phyloP scores from a whole-genome alignment of 73 alveolate species.

The Paramecium sonneborni region DNA sequence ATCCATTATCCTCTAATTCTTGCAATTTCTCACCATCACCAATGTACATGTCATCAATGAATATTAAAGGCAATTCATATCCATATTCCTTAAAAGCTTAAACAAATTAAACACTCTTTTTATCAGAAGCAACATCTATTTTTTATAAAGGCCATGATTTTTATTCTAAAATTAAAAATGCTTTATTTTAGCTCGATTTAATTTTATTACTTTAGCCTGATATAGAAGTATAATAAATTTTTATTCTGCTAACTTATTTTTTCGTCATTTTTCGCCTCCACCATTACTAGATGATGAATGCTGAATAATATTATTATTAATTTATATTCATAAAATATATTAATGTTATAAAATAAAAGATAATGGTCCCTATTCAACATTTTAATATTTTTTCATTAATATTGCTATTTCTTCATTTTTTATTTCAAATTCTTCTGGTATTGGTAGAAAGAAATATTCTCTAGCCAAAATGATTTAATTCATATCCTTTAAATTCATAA shows the following conservation, averaged over 20 bases:
- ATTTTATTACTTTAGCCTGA: neutral
- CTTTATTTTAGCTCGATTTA: neutral
- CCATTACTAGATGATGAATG: constrained; percentile 17
- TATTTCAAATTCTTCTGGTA: neutral
- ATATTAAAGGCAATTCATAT: constrained; percentile 28
- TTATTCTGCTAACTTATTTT: neutral
- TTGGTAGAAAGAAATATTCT: constrained; percentile 15
- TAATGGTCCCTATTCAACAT: neutral
- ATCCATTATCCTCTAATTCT: constrained; percentile 22
- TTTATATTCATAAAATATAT: constrained; percentile 13
- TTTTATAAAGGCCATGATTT: neutral
- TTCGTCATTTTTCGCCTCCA: neutral
- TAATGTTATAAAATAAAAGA: neutral
- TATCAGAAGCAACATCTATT: neutral
- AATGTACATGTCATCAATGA: neutral
- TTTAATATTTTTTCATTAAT: neutral
- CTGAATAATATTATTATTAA: neutral
- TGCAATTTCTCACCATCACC: constrained; percentile 25
- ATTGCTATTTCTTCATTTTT: neutral
- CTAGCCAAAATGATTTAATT: neutral
- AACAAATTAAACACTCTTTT: neutral
- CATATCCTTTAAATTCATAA: neutral
- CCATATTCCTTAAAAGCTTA: neutral
- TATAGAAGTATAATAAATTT: neutral
- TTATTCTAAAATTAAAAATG: neutral